A percentile compares a stretch with the other conserved stretches of the same genome.
phyloP scores from a whole-genome alignment of 805 yeast genomes.

The Wickerhamiella slavikovae region DNA sequence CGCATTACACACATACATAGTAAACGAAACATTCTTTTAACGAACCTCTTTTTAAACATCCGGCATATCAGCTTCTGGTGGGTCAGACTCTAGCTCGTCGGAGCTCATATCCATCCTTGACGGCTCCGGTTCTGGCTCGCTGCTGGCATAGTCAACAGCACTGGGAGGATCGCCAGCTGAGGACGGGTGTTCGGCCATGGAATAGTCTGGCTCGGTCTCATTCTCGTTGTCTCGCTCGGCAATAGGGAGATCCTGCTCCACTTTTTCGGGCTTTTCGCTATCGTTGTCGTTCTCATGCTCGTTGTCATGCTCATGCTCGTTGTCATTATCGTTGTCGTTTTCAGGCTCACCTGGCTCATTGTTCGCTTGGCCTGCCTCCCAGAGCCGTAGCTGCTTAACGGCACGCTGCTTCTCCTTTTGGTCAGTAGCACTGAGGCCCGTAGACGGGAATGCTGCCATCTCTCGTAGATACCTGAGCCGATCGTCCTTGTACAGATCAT shows the following conservation, averaged over 20 bases:
- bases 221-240: background rate
- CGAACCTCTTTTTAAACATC: too few species aligned
- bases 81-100: too few species aligned
- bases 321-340: conserved; percentile 5
- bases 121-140: too few species aligned
- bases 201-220: too few species aligned
- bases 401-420: conserved; percentile 12
- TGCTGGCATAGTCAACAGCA: too few species aligned
- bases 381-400: conserved; percentile 8
- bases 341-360: conserved; percentile 8
- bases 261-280: too few species aligned
- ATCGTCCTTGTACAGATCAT: conserved; percentile 58
- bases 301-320: background rate
- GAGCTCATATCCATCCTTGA: too few species aligned
- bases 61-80: too few species aligned
- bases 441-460: conserved; percentile 32
- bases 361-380: conserved; percentile 9
- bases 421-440: conserved; percentile 11
- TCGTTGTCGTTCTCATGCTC: conserved; percentile 2
- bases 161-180: too few species aligned
- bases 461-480: conserved; percentile 54
- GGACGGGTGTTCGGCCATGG: too few species aligned
- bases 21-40: too few species aligned
- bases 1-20: too few species aligned
- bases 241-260: background rate